phyloP scores from a whole-genome alignment of 768 basidiomycete genomes.

The Tylopilus sp. region DNA sequence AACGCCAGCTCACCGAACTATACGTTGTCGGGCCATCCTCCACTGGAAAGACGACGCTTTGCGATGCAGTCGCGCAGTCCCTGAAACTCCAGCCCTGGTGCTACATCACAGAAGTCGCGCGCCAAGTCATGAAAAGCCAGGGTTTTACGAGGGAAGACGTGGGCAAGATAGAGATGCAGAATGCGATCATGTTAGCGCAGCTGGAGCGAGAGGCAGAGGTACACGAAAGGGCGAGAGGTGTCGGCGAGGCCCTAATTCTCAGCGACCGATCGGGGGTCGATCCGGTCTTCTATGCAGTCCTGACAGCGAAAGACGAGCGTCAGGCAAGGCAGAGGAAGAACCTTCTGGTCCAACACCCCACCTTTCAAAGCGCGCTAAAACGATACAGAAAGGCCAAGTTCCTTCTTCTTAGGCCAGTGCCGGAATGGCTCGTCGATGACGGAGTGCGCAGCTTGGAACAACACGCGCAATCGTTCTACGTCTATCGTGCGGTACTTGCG shows the following conservation, averaged over 20 bases:
- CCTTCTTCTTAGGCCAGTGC: slow-evolving; percentile 51
- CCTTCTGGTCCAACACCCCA: slow-evolving; percentile 33
- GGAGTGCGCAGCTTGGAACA: slow-evolving; percentile 57
- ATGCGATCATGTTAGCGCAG: slow-evolving; percentile 58
- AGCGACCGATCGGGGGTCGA: slow-evolving; percentile 67
- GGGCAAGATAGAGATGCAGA: slow-evolving; percentile 55
- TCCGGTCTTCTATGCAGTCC: slow-evolving; percentile 57
- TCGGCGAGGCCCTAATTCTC: slow-evolving; percentile 35
- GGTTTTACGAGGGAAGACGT: slow-evolving; percentile 55
- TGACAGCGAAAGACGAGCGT: slow-evolving; percentile 39
- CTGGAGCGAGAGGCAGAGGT: slow-evolving; percentile 40
- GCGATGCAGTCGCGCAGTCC: slow-evolving; percentile 44
- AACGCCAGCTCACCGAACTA: slow-evolving; percentile 18
- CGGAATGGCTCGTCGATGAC: slow-evolving; percentile 62
- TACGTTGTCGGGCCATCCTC: slow-evolving; percentile 58
- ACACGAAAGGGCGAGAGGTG: slow-evolving; percentile 9
- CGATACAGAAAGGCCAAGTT: slow-evolving; percentile 48
- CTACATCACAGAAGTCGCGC: slow-evolving; percentile 60
- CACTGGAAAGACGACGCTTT: slow-evolving; percentile 70
- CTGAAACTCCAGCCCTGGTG: slow-evolving; percentile 37
- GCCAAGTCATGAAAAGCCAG: slow-evolving; percentile 49
- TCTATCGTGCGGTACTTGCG: slow-evolving; percentile 39
- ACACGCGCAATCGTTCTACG: slow-evolving; percentile 36
- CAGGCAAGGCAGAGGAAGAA: slow-evolving; percentile 36
- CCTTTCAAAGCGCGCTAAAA: slow-evolving; percentile 41